A percentile compares a stretch with the other conserved stretches of the same genome.
Conservation (phyloP, 75 land plant genomes). For the Pseudotsuga menziesii region DNA sequence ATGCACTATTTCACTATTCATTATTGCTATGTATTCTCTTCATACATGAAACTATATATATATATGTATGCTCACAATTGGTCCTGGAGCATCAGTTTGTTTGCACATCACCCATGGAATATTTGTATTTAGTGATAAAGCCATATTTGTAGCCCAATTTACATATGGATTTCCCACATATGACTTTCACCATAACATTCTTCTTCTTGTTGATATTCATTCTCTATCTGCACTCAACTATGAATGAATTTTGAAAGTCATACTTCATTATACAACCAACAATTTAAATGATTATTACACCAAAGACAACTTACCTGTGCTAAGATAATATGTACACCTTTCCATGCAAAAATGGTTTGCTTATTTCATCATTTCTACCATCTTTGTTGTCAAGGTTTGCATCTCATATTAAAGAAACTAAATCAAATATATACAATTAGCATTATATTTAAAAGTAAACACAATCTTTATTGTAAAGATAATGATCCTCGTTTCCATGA, state of each 20-base stretch:
- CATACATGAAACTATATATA: neutral
- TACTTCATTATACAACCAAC: no score
- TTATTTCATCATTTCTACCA: slow-evolving; percentile 52
- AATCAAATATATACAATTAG: neutral
- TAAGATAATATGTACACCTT: slow-evolving; percentile 82
- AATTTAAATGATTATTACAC: neutral
- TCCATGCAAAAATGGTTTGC: slow-evolving; percentile 49
- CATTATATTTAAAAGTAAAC: no score
- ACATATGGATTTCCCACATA: slow-evolving; percentile 59
- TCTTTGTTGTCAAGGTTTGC: slow-evolving; percentile 58
- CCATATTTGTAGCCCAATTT: slow-evolving; percentile 57
- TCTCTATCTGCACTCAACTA: slow-evolving; percentile 46
- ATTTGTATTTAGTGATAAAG: slow-evolving; percentile 19
- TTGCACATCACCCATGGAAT: slow-evolving; percentile 78
- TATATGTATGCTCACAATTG: slow-evolving; percentile 27
- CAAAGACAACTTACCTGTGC: slow-evolving; percentile 42
- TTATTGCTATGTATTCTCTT: no score
- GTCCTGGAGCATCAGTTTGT: slow-evolving; percentile 60
- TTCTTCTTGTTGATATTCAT: slow-evolving; percentile 56
- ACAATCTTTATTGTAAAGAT: no score
- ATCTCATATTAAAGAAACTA: slow-evolving; percentile 39
- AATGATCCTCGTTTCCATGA: no score
- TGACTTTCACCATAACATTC: slow-evolving; percentile 38
- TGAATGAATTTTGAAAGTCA: neutral
- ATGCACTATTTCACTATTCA: no score